Evolutionary conservation across 768 basidiomycete species (phyloP).

Genomic region (Rhizopogon salebrosus): DNA sequence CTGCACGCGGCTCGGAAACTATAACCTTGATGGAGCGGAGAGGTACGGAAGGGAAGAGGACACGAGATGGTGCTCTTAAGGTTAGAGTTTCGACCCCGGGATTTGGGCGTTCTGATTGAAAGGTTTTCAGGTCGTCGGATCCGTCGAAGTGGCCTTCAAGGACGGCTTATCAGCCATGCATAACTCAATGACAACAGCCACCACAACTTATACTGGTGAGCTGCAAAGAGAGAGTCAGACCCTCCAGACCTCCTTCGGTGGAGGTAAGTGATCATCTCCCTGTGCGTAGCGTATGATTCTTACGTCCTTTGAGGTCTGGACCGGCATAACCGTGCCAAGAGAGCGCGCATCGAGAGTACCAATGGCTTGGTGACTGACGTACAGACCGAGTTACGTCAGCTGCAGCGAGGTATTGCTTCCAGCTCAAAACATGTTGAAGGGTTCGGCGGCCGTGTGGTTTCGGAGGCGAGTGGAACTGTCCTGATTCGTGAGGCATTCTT

Average conservation of each 20-base stretch:
- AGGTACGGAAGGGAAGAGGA: conserved; percentile 46
- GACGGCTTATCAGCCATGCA: conserved; percentile 42
- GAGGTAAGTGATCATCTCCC: conserved; percentile 6
- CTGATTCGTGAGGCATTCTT: background rate
- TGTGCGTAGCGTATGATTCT: background rate
- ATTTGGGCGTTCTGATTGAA: conserved; percentile 9
- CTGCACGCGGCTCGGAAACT: conserved; percentile 38
- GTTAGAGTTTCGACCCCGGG: conserved; percentile 28
- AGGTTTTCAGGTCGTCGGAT: conserved; percentile 34
- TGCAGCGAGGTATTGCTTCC: conserved; percentile 48
- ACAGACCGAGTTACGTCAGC: conserved; percentile 45
- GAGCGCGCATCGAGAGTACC: conserved; percentile 60
- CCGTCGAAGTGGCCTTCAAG: conserved; percentile 35
- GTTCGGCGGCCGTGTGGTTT: conserved; percentile 36
- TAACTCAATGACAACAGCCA: conserved; percentile 38
- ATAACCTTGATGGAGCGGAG: conserved; percentile 37
- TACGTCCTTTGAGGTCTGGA: conserved; percentile 45
- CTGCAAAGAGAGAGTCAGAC: conserved; percentile 44
- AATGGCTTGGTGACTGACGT: conserved; percentile 42
- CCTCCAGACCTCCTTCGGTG: conserved; percentile 37
- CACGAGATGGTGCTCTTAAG: conserved; percentile 56
- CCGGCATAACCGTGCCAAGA: conserved; percentile 56
- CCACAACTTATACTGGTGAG: conserved; percentile 46
- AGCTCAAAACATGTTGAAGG: conserved; percentile 44
- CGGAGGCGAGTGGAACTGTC: conserved; percentile 40